A percentile compares a stretch with the other conserved stretches of the same genome.
phyloP scores from a whole-genome alignment of 2,329 filamentous ascomycete species.

The Coleophoma eucalyptorum region DNA sequence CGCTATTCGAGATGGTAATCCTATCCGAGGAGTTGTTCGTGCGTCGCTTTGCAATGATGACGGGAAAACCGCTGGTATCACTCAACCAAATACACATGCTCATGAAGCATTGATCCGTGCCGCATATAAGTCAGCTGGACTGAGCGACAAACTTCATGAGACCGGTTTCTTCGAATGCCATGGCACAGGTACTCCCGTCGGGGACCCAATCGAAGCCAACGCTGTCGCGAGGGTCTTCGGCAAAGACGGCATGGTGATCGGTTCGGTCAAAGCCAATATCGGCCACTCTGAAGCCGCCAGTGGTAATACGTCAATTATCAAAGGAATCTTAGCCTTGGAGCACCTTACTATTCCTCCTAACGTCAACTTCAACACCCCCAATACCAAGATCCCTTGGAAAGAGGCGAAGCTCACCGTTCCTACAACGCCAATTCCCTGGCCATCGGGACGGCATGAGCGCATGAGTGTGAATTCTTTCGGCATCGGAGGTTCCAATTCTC shows the following conservation, averaged over 20 bases:
- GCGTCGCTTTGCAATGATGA: constrained; percentile 47
- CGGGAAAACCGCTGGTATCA: constrained; percentile 54
- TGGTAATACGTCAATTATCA: constrained; percentile 3
- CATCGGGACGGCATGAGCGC: background rate
- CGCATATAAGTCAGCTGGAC: constrained; percentile 1
- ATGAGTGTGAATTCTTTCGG: background rate
- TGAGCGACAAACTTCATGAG: constrained; percentile 8
- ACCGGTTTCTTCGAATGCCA: constrained; percentile 14
- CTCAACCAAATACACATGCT: constrained; percentile 42
- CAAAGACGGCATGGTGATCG: constrained; percentile 1
- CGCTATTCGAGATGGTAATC: constrained; percentile 53
- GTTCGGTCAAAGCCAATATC: constrained; percentile 14
- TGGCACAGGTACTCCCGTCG: constrained; percentile 15
- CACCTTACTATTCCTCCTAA: constrained; percentile 28
- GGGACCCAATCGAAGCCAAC: constrained; percentile 14
- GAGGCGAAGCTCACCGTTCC: background rate
- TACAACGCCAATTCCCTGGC: background rate
- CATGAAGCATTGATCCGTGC: constrained; percentile 27
- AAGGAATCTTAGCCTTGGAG: constrained; percentile 1
- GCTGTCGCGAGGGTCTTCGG: constrained; percentile 5
- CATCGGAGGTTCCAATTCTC: background rate
- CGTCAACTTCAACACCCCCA: background rate
- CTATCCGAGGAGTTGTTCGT: constrained; percentile 49
- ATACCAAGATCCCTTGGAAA: background rate
- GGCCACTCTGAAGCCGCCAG: constrained; percentile 13